These are phyloP conservation scores for Candida pseudoviswanathii DNA, from an alignment of 1,139 yeast genomes.

Conservation along the genomic window DNA sequence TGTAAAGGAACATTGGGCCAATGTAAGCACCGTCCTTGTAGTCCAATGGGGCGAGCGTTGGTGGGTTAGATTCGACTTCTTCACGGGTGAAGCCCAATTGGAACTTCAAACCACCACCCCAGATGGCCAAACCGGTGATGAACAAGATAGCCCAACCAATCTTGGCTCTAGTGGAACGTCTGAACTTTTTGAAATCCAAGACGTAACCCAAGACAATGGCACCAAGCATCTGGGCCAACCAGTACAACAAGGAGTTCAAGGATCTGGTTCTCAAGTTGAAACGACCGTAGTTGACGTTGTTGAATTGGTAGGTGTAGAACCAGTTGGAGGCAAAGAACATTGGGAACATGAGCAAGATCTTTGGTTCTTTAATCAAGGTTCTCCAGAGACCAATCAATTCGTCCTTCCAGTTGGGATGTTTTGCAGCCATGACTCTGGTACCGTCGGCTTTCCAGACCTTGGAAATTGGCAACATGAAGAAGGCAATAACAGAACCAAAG, in stretches of 20 bases:
- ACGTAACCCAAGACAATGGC: slow-evolving; percentile 51
- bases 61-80: slow-evolving; percentile 23
- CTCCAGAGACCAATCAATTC: slow-evolving; percentile 46
- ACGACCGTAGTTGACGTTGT: slow-evolving; percentile 56
- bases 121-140: slow-evolving; percentile 47
- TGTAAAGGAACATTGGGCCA: slow-evolving; percentile 63
- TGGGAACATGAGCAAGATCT: slow-evolving; percentile 52
- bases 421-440: slow-evolving; percentile 46
- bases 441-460: slow-evolving; percentile 57
- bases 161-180: slow-evolving; percentile 48
- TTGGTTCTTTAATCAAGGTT: slow-evolving; percentile 49
- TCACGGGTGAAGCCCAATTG: slow-evolving; percentile 49
- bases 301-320: slow-evolving; percentile 67
- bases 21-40: slow-evolving; percentile 47
- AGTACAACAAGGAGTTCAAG: slow-evolving; percentile 59
- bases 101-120: slow-evolving; percentile 66
- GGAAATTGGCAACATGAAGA: slow-evolving; percentile 49
- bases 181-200: slow-evolving; percentile 45
- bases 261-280: slow-evolving; percentile 64
- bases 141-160: slow-evolving; percentile 49
- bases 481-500: slow-evolving; percentile 49
- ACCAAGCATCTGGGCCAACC: slow-evolving; percentile 63
- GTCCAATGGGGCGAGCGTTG: slow-evolving; percentile 37
- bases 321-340: slow-evolving; percentile 66
- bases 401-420: slow-evolving; percentile 49